Evolutionary conservation across 306 rosid species (phyloP).

Genomic region (Citrullus amarus): DNA sequence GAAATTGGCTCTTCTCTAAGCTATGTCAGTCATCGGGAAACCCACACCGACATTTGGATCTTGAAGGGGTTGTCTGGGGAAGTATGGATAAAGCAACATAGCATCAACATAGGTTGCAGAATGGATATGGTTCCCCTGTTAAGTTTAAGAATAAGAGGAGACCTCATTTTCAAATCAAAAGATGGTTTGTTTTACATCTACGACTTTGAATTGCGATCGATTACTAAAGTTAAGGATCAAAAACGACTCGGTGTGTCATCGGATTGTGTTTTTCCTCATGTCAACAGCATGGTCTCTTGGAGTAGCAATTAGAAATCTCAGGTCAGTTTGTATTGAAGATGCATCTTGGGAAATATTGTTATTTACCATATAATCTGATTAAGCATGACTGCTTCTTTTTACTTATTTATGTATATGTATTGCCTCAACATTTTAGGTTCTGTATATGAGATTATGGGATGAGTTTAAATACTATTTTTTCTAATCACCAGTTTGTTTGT

Average conservation of each 20-base stretch:
- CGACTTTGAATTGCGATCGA: constrained; percentile 19
- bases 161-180: constrained; percentile 27
- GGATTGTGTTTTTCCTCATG: constrained; percentile 20
- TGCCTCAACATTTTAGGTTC: neutral
- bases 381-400: neutral
- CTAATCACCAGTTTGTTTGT: neutral
- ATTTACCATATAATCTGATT: neutral
- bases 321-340: neutral
- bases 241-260: neutral
- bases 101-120: constrained; percentile 21
- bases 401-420: neutral
- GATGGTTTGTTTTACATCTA: constrained; percentile 25
- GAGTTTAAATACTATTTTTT: neutral
- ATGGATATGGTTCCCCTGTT: constrained; percentile 33
- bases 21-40: constrained; percentile 20
- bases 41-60: constrained; percentile 34
- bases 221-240: constrained; percentile 16
- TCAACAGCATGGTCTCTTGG: constrained; percentile 42
- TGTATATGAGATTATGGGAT: neutral
- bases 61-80: constrained; percentile 27
- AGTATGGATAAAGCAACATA: constrained; percentile 33
- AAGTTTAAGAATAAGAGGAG: constrained; percentile 27
- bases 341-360: neutral
- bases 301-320: constrained; percentile 1
- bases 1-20: constrained; percentile 26